Evolutionary conservation across 768 basidiomycete genomes (phyloP).

Genomic region (Russula foetens): DNA sequence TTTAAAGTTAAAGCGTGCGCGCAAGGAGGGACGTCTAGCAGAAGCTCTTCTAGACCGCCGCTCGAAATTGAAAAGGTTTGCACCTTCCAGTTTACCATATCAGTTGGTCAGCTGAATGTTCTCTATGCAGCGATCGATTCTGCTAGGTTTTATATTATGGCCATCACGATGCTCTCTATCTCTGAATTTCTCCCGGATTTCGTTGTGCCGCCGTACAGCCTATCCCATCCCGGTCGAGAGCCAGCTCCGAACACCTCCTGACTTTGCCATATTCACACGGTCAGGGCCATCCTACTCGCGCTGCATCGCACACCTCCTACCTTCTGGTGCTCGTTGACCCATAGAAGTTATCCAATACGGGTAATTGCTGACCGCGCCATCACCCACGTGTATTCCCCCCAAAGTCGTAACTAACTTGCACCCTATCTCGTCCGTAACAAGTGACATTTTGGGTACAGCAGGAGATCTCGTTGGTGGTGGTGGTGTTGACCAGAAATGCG

Average conservation of each 20-base stretch:
- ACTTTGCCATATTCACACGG: not conserved
- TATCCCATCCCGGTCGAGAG: not conserved
- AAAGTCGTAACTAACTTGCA: not conserved
- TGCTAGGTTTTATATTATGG: slow-evolving; percentile 27
- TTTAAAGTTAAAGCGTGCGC: slow-evolving; percentile 63
- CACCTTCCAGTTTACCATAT: slow-evolving; percentile 5
- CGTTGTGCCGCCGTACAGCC: not conserved
- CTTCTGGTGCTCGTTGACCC: not conserved
- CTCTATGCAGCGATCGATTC: slow-evolving; percentile 35
- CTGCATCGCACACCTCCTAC: not conserved
- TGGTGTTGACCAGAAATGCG: not conserved
- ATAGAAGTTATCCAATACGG: not conserved
- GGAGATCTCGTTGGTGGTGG: not conserved
- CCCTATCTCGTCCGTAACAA: not conserved
- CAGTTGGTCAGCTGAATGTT: slow-evolving; percentile 4
- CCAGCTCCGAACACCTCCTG: not conserved
- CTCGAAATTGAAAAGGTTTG: slow-evolving; percentile 74
- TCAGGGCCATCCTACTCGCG: not conserved
- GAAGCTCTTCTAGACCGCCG: slow-evolving; percentile 75
- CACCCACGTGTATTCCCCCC: not conserved
- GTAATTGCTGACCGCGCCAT: not conserved
- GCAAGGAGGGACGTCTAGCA: slow-evolving; percentile 71
- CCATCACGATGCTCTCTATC: not conserved
- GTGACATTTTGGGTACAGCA: not conserved
- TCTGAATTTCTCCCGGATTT: not conserved